phyloP scores from a whole-genome alignment of 2,329 filamentous ascomycete species.

The Arthrobotrys conoides region DNA sequence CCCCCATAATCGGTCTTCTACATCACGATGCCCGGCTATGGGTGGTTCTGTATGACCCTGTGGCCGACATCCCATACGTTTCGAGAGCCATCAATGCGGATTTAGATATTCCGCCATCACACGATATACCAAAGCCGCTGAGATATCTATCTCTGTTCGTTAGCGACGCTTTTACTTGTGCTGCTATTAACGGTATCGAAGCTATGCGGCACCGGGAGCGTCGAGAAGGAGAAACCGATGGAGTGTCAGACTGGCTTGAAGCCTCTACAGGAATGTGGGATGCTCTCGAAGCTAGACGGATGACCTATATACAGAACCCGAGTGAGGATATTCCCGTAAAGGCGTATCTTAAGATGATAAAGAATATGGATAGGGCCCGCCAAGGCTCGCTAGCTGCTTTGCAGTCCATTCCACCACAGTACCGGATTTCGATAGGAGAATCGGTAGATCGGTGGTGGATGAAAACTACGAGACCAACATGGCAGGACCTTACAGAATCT shows the following conservation, averaged over 20 bases:
- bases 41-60: slow-evolving; percentile 29
- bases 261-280: background rate
- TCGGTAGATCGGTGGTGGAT: slow-evolving; percentile 1
- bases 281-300: background rate
- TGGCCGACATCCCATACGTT: slow-evolving; percentile 28
- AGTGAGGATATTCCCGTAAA: background rate
- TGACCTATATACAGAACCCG: background rate
- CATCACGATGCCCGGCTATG: slow-evolving; percentile 7
- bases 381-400: background rate
- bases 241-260: background rate
- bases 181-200: slow-evolving; percentile 15
- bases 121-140: background rate
- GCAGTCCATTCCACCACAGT: background rate
- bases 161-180: slow-evolving; percentile 19
- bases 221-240: background rate
- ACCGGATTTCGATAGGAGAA: background rate
- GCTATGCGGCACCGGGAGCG: slow-evolving; percentile 14
- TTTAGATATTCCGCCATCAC: background rate
- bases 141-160: background rate
- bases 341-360: background rate
- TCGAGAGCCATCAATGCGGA: slow-evolving; percentile 21
- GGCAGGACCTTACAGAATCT: background rate
- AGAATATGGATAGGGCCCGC: background rate
- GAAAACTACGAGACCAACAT: background rate
- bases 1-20: slow-evolving; percentile 25